These are phyloP conservation scores for Amoebophrya sp. DNA, from an alignment of 169 alveolate species.

Conservation along the genomic window DNA sequence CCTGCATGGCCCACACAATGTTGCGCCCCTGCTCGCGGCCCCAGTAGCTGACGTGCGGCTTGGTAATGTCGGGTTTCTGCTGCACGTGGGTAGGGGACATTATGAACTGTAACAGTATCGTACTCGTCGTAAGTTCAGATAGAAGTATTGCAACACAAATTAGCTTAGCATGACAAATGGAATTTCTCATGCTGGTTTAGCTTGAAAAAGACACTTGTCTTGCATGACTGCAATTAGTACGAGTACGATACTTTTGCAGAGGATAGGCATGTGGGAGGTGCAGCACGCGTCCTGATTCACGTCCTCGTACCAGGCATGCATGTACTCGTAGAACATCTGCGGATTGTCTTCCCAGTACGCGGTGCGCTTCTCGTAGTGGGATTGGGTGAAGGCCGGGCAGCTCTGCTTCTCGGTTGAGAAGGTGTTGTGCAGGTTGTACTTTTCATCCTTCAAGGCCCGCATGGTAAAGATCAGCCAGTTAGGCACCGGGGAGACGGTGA, in stretches of 20 bases:
- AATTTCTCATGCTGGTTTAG: no score
- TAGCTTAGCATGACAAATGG: no score
- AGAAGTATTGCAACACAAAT: no score
- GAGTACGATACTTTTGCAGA: no score
- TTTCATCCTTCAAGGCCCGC: neutral
- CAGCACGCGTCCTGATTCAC: neutral
- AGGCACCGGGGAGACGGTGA: neutral
- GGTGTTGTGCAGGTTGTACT: neutral
- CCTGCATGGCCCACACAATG: neutral
- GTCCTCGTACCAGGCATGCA: neutral
- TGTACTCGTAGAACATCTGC: neutral
- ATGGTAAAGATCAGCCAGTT: neutral
- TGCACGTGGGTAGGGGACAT: neutral
- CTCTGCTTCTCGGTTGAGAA: neutral
- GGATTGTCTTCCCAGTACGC: neutral
- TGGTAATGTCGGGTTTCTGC: neutral
- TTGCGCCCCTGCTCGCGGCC: neutral
- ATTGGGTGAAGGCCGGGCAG: neutral
- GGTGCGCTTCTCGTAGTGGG: neutral
- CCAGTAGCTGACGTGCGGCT: neutral
- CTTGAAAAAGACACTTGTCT: no score
- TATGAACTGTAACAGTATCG: no score
- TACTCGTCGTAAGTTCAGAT: no score
- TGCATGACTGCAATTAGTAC: no score
- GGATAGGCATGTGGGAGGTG: neutral